These are phyloP conservation scores for Lipomyces japonicus DNA, from an alignment of 805 yeast genomes.

Conservation along the genomic window DNA sequence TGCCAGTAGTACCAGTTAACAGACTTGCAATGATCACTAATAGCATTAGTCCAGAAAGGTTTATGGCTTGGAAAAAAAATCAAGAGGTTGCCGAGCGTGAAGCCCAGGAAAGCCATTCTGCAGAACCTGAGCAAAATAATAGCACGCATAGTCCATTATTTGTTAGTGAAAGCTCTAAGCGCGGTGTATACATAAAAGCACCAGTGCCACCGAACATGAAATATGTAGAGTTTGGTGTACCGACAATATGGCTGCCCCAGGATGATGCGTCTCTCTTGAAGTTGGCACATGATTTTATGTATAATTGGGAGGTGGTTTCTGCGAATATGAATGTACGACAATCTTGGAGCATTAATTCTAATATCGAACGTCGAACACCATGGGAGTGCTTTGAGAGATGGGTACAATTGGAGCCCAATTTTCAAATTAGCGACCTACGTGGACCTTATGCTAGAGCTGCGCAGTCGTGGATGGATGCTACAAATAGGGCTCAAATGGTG, in stretches of 20 bases:
- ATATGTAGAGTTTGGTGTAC: conserved; percentile 76
- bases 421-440: conserved; percentile 73
- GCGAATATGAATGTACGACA: conserved; percentile 68
- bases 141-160: conserved; percentile 12
- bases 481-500: conserved; percentile 81
- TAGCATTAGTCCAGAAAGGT: conserved; percentile 5
- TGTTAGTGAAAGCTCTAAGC: conserved; percentile 20
- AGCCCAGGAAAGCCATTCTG: not conserved
- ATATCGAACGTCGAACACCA: conserved; percentile 91
- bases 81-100: not conserved
- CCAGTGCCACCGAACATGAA: conserved; percentile 86
- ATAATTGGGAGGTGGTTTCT: conserved; percentile 91
- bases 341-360: conserved; percentile 57
- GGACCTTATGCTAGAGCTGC: conserved; percentile 82
- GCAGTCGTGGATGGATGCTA: conserved; percentile 87
- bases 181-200: conserved; percentile 53
- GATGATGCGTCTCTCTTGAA: conserved; percentile 80
- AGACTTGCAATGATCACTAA: conserved; percentile 20
- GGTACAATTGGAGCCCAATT: conserved; percentile 84
- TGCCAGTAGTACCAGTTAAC: conserved; percentile 34
- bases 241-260: conserved; percentile 94
- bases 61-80: conserved; percentile 1
- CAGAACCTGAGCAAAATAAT: not conserved
- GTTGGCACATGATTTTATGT: conserved; percentile 78
- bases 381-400: conserved; percentile 99